phyloP scores from a whole-genome alignment of 352 stramenopile genomes.

The Phytophthora megakarya region DNA sequence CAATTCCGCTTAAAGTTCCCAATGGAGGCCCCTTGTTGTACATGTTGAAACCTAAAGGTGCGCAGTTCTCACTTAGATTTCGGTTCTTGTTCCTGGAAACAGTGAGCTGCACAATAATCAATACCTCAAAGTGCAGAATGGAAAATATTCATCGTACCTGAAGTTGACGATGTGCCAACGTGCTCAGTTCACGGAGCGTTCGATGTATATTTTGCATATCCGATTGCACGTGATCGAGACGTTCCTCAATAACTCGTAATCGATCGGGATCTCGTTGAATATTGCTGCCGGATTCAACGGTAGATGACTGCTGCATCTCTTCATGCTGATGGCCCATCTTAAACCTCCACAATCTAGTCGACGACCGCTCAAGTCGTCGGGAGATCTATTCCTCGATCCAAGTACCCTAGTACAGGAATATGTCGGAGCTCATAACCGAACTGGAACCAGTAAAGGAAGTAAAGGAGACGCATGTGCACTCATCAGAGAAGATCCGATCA shows the following conservation, averaged over 20 bases:
- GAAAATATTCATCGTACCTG: constrained; percentile 30
- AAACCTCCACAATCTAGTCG: too few species aligned
- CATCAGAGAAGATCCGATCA: constrained; percentile 45
- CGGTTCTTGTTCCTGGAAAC: constrained; percentile 37
- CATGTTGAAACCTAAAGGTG: constrained; percentile 29
- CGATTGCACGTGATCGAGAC: constrained; percentile 47
- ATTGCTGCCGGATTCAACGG: background rate
- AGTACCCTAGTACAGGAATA: constrained; percentile 9
- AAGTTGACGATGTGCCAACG: constrained; percentile 53
- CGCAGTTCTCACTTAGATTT: constrained; percentile 41
- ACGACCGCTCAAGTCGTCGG: constrained; percentile 21
- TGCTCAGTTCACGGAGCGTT: constrained; percentile 58
- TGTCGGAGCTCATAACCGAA: constrained; percentile 24
- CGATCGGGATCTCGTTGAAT: constrained; percentile 1
- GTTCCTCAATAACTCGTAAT: constrained; percentile 39
- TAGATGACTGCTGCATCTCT: constrained; percentile 9
- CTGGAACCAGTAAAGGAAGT: constrained; percentile 1
- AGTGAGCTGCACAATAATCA: constrained; percentile 22
- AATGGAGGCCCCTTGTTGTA: constrained; percentile 7
- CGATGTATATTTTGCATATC: constrained; percentile 48
- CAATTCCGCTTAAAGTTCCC: constrained; percentile 13
- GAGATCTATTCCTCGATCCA: constrained; percentile 23
- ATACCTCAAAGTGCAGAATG: background rate
- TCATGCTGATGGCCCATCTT: constrained; percentile 14
- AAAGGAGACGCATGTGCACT: constrained; percentile 8